A percentile compares a stretch with the other conserved stretches of the same genome.
Evolutionary conservation across 169 alveolate species (phyloP).

Genomic region (Nephromyces sp.): DNA sequence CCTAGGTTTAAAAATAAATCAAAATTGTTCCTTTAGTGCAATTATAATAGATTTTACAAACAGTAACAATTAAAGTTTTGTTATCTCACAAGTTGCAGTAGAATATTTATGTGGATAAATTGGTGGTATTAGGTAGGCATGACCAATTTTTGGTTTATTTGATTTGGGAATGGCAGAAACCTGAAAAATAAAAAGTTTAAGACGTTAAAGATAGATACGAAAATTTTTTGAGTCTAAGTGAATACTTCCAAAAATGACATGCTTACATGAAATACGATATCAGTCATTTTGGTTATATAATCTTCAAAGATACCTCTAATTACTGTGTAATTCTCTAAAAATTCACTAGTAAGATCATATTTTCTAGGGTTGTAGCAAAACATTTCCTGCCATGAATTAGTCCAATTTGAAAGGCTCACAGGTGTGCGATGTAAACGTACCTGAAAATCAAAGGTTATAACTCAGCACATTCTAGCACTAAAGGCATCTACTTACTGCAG

Average conservation of each 20-base stretch:
- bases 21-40: background rate
- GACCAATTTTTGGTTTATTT: slow-evolving; percentile 9
- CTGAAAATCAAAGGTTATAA: background rate
- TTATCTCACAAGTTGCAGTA: slow-evolving; percentile 22
- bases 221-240: background rate
- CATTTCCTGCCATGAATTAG: slow-evolving; percentile 27
- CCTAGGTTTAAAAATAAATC: slow-evolving; percentile 1
- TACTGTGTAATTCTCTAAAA: slow-evolving; percentile 18
- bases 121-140: slow-evolving; percentile 29
- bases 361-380: slow-evolving; percentile 31
- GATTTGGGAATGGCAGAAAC: background rate
- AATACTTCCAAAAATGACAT: too few species aligned
- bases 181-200: background rate
- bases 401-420: slow-evolving; percentile 17
- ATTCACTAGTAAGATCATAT: slow-evolving; percentile 1
- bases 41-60: background rate
- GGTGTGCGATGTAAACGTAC: slow-evolving; percentile 16
- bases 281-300: slow-evolving; percentile 3
- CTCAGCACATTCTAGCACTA: too few species aligned
- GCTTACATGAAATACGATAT: too few species aligned
- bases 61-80: background rate
- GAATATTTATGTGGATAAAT: slow-evolving; percentile 9
- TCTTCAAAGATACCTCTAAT: slow-evolving; percentile 11
- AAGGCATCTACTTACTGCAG: background rate
- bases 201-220: background rate